A percentile compares a stretch with the other conserved stretches of the same genome.
Evolutionary conservation across 2,329 filamentous ascomycete species (phyloP).

Genomic region (Alternaria panax): DNA sequence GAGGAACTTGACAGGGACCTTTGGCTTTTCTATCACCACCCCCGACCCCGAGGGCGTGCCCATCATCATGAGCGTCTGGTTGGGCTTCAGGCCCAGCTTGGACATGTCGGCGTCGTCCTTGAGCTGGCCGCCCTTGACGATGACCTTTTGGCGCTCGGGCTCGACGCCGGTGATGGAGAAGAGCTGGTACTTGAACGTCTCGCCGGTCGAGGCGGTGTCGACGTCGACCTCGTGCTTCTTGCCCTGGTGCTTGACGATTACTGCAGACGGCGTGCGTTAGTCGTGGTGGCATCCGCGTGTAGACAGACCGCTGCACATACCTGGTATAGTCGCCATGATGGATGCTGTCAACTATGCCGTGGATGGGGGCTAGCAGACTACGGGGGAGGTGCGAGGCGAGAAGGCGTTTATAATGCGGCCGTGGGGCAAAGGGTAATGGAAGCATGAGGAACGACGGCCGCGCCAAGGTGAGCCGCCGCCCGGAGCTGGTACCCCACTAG

Average conservation of each 20-base stretch:
- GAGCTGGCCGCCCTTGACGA: conserved; percentile 91
- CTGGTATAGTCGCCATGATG: conserved; percentile 50
- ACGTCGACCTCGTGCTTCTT: conserved; percentile 95
- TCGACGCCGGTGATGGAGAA: conserved; percentile 96
- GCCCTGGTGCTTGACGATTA: conserved; percentile 92
- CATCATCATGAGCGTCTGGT: conserved; percentile 94
- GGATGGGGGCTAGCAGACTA: not conserved
- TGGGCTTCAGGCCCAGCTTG: conserved; percentile 83
- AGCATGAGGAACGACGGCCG: conserved; percentile 37
- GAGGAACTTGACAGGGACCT: conserved; percentile 83
- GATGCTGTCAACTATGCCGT: conserved; percentile 11
- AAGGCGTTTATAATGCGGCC: conserved; percentile 27
- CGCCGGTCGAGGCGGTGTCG: conserved; percentile 81
- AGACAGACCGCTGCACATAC: conserved; percentile 22
- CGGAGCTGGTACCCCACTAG: conserved; percentile 36
- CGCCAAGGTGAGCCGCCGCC: conserved; percentile 22
- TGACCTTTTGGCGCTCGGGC: conserved; percentile 92
- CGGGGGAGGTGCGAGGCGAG: conserved; percentile 18
- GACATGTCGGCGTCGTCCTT: conserved; percentile 93
- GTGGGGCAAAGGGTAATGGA: conserved; percentile 43
- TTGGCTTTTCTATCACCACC: conserved; percentile 72
- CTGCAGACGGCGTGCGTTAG: conserved; percentile 56
- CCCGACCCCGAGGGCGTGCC: conserved; percentile 78
- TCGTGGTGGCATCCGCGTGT: conserved; percentile 5
- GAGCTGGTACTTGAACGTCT: conserved; percentile 94